Base-by-base conservation (phyloP, 345 rosid species). In the Gynandropsis gynandra region DNA sequence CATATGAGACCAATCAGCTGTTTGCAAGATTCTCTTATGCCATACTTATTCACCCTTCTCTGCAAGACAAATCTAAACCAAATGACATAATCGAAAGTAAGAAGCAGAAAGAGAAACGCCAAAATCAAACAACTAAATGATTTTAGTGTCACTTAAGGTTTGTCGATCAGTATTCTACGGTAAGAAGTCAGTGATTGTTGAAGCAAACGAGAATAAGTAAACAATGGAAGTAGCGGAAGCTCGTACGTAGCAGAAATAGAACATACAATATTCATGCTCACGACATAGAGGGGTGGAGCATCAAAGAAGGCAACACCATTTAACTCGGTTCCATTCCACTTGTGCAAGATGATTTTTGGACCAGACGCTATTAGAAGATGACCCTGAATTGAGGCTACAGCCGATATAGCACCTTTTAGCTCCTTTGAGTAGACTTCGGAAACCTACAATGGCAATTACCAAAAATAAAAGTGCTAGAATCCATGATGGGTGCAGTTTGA, bases 301-400 rank as follows among this genome's bases (percentile, higher is more conserved):
- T 92, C 98, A 73, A 41, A 92, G 74, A 92, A 87, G 52, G 98
- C 98, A 57, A 87, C 82, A 43, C 84, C 88, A 69, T 59, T 85
- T 76, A 92, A 70, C 65, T 87, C 98, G 11, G 80, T 71, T 54
- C 98, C 98, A 62, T 65, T 80, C 97, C 98, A 92, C 52, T 76
- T 76, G 75, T 92, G 98, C 69, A 87, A 71, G 69, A 81, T 82
- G 61, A 92, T 74, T 75, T 87, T 92, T 8, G 97, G 98, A 68
- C 98, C 98, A 54, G 95, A 80, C 50, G 97, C 94, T 73, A 92
- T 77, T 66, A 92, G 62, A 50, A 92, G 83, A 67, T 80, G 93
- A 46, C 98, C 98, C 82, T 92, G 95, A 70, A 92, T 93, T 38
- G 98, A 76, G 55, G 98, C 97, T 65, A 92, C 76, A 64, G 98